Evolutionary conservation across 805 yeast species (phyloP), one percentile per base, ranked within the genome.

Genomic region (Kodamaea restingae): DNA sequence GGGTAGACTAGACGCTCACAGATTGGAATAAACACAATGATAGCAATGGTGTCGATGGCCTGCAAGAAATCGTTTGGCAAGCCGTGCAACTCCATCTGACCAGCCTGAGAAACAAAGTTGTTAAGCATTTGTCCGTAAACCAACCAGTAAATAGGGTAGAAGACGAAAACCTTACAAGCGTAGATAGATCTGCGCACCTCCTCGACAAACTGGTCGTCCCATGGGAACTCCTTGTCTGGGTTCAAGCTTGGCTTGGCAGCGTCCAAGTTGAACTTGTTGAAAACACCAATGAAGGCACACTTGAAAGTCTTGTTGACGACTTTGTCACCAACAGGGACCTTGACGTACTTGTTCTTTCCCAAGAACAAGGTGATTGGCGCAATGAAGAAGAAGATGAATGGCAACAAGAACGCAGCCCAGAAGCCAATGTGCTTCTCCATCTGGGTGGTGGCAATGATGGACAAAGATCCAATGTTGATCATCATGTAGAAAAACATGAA

Each of bases 41-140:
- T 74, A 28, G 87, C 81, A 50, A 85, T 65, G 20, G 93, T 84
- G 61, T 85, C 83, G 50, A 85, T 75, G 54, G 79, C 82, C 61
- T 80, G 83, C 67, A 84, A 74, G 51, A 84, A 70, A 69, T 84
- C 95, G 56, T 85, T 85, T 48, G 95, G 93, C 50, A 84, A 71
- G 29, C 86, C 84, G 57, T 84, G 88, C 39, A 75, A 67, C 51
- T 81, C 77, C 86, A 84, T 80, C 48, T 75, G 70, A 42, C 80
- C 84, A 32, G 90, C 88, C 57, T 81, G 88, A 29, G 86, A 74
- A 43, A 82, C 75, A 52, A 84, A 82, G 60, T 80, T 80, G 64
- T 78, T 80, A 42, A 76, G 58, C 84, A 84, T 83, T 65, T 81
- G 87, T 18, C 71, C 71, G 60, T 81, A 82, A 25, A 78, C 80